These are phyloP conservation scores for Paxillus involutus DNA, from an alignment of 768 basidiomycete species.

Conservation along the genomic window DNA sequence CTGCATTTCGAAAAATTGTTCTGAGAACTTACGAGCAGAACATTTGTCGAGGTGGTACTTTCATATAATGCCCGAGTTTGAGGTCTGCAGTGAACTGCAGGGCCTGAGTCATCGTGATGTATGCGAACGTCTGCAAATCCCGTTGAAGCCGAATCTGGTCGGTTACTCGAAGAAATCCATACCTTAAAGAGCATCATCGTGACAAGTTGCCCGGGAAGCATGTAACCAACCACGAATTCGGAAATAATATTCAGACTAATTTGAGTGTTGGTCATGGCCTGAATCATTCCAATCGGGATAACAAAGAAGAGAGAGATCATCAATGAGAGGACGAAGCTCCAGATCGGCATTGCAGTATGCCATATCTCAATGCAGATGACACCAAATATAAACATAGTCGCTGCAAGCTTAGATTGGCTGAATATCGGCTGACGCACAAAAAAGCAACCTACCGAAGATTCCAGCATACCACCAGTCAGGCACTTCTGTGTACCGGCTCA, in stretches of 20 bases:
- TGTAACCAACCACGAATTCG: no score
- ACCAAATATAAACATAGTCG: conserved; percentile 33
- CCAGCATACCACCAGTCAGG: conserved; percentile 54
- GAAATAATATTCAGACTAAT: no score
- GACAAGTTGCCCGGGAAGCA: no score
- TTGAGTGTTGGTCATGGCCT: no score
- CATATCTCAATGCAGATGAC: conserved; percentile 36
- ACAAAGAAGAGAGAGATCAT: conserved; percentile 32
- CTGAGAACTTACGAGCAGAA: conserved; percentile 36
- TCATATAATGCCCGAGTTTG: background rate
- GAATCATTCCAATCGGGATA: conserved; percentile 40
- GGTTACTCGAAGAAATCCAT: no score
- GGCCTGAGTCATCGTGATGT: no score
- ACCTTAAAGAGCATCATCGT: no score
- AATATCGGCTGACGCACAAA: no score
- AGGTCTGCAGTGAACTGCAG: no score
- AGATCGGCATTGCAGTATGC: conserved; percentile 41
- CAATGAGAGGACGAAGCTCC: conserved; percentile 33
- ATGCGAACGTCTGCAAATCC: no score
- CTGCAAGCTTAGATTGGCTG: background rate
- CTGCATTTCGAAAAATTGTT: no score
- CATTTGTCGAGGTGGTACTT: conserved; percentile 32
- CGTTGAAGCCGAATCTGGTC: no score
- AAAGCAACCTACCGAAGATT: conserved; percentile 34
- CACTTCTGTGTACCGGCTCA: conserved; percentile 44